Evolutionary conservation across 768 basidiomycete genomes (phyloP), one percentile per base, ranked within the genome.

Genomic region (Cystofilobasidium macerans): DNA sequence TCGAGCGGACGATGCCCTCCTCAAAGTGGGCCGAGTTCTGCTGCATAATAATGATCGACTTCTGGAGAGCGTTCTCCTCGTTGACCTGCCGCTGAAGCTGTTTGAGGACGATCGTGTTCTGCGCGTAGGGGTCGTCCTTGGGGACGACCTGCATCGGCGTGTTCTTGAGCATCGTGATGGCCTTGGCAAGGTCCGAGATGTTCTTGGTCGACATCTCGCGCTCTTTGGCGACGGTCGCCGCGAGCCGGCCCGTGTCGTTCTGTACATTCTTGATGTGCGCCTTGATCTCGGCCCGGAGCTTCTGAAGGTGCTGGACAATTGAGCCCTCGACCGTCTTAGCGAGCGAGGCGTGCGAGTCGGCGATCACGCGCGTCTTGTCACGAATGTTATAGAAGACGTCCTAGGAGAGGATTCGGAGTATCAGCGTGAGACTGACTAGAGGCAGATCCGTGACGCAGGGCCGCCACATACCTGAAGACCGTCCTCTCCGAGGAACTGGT

Each of bases 401-500:
- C 87, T 91, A 68, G 14, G 54, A 20, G 24, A 11, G 26, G 35
- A 57, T 14, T 30, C 22, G 56, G 36, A 12, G 56, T 7, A 2
- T 35, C 9, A 30, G 30, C 35, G 11, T 18, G 57, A 20, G 22
- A 42, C 22, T 7, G 6, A 3, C 7, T 4, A 22, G 2, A 7
- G 33, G 38, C 58, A 35, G 32, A 20, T 13, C n/a, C 33, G 24
- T 22, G 47, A 53, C 32, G 47, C 2, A 28, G 9, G 16, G 45
- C 30, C 18, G 13, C 16, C 33, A 51, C 43, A 24, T 28, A 69
- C 70, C 82, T 93, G 90, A 57, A 99, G 79, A 57, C 95, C 94
- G 16, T 89, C 89, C 76, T 98, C 92, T n/a, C 95, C 95, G 5
- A 99, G 80, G 74, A 99, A 99, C 79, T 98, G 94, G 77, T 95